Base-by-base conservation (phyloP, 1,284 basidiomycete species). In the Malassezia psittaci region DNA sequence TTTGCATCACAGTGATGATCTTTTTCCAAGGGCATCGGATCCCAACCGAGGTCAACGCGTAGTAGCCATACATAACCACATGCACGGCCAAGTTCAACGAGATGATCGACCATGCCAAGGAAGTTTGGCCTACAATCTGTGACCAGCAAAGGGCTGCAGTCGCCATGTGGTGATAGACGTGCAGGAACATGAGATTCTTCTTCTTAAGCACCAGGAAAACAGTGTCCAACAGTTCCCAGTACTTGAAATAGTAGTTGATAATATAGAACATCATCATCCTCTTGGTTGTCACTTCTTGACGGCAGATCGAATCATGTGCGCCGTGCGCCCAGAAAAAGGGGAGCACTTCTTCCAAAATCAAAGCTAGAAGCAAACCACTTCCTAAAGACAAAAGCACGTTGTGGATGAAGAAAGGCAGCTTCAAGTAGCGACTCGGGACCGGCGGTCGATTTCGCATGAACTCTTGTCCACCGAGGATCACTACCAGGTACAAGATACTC, bases 131-230 rank as follows among this genome's bases (percentile, higher is more conserved):
- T 68, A 93, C 86, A 62, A 98, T 81, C 79, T 98, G 91, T 54
- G 85, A 85, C 77, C 85, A 96, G 79, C 93, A 96, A 59, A 98
- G 81, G 52, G 93, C 77, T 57, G 93, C 93, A 54, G 93, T 96
- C n/a, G 91, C 93, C 60, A 91, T 89, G 79, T 96, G 93, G 77
- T 96, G 93, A 81, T 94, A 96, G 66, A 96, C 91, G 77, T 98
- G 93, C 63, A 98, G 79, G 79, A 96, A 96, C 39, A 47, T 44
- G 51, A 96, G 81, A 29, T 89, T 88, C 78, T 96, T 96, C 82
- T 96, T 96, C 83, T 96, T 96, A 69, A 93, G 79, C n/a, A 88
- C 88, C 65, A 98, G 83, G 82, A 96, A 96, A 63, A 94, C 82
- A 6, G 93, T 96, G 80, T 96, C 93, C 60, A 93, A 76, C 56